Evolutionary conservation across 78 protist species (phyloP), one percentile per base, ranked within the genome.

Genomic region (slime mould (Dictyostelium discoideum)): DNA sequence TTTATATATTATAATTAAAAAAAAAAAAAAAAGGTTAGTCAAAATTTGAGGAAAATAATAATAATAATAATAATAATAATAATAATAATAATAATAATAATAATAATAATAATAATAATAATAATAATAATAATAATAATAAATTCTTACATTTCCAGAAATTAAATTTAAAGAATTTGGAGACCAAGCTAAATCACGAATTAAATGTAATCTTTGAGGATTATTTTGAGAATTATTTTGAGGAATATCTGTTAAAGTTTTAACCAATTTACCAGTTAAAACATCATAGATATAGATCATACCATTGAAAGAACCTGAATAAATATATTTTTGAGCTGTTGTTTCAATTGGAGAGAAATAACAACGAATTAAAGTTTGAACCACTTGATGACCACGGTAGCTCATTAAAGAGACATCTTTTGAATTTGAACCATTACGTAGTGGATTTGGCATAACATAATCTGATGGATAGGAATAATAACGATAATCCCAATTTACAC

Each of bases 281-380:
- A 81, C 65, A 72, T 95, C 92, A 57, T 87, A 95, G 14, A 95
- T 86, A 67, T 44, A 92, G 50, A 97, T 82, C 1, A 5, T 10
- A 50, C 98, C 98, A 46, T 92, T 82, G 77, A 13, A 44, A 1
- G 95, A 84, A 5, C 98, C 98, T 3, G 98, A 24, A 50, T 96
- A 96, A 11, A 97, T 96, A 84, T 77, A 97, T 39, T 95, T 96
- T 83, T 97, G 98, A n/a, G 97, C 96, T 0, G 98, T 97, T 11
- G 97, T 93, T 26, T 92, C 88, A 1, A 63, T 13, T 20, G 98
- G 98, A 13, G 98, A 97, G 54, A 97, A 97, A 57, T 93, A 48
- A 69, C 94, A 82, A 63, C 98, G 86, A 22, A 97, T 95, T 32
- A 97, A 87, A 5, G 98, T 97, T 54, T 90, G 93, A 5, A 22